Evolutionary conservation across 2,329 filamentous ascomycete genomes (phyloP).

Genomic region (Pseudogymnoascus verrucosus): DNA sequence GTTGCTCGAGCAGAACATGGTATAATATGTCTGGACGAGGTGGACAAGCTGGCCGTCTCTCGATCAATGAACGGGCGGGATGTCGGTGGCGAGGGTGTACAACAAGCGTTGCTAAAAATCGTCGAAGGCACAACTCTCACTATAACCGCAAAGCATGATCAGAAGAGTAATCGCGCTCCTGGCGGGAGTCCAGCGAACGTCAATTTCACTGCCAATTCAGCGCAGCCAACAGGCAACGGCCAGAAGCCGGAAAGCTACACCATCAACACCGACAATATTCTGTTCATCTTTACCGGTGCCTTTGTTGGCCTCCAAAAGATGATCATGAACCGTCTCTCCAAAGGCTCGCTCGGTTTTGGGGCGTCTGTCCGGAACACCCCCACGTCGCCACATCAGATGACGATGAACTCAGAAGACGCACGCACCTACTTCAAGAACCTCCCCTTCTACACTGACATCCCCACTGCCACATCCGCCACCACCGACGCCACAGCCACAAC

Average conservation of each 20-base stretch:
- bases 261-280: conserved; percentile 88
- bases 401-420: conserved; percentile 57
- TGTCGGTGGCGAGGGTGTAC: conserved; percentile 91
- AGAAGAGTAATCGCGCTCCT: conserved; percentile 31
- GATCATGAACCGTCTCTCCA: conserved; percentile 78
- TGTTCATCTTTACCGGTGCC: conserved; percentile 94
- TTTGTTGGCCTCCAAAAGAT: conserved; percentile 89
- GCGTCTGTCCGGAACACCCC: conserved; percentile 62
- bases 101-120: conserved; percentile 90
- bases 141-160: conserved; percentile 74
- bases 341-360: conserved; percentile 80
- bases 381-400: conserved; percentile 40
- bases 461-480: background rate
- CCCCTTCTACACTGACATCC: conserved; percentile 40
- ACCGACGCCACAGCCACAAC: background rate
- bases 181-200: conserved; percentile 14
- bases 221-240: conserved; percentile 13
- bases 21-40: conserved; percentile 92
- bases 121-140: conserved; percentile 94
- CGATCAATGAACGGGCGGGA: conserved; percentile 69
- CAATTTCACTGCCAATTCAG: conserved; percentile 14
- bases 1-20: conserved; percentile 77
- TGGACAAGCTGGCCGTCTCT: conserved; percentile 78
- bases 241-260: conserved; percentile 46
- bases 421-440: conserved; percentile 47